Percentiles rank a stretch among this genome's conserved stretches.
Evolutionary conservation across 2,329 filamentous ascomycete species (phyloP).

Genomic region (Paramyrothecium roridum): DNA sequence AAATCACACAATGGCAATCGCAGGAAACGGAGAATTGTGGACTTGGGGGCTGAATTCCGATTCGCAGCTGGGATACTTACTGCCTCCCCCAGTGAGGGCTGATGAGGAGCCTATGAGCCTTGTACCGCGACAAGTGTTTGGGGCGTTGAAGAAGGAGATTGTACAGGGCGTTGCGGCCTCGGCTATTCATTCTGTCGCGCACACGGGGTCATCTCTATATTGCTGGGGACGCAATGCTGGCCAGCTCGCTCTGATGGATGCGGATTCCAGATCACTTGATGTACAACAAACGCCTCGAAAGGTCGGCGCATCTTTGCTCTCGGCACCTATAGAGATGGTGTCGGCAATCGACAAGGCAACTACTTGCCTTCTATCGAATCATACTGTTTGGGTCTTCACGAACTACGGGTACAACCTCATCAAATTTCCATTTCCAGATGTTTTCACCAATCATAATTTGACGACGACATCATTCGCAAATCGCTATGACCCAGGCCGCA

Average conservation of each 20-base stretch:
- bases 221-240: constrained; percentile 96
- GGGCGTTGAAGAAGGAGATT: constrained; percentile 80
- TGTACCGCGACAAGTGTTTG: constrained; percentile 84
- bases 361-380: constrained; percentile 77
- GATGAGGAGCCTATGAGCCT: constrained; percentile 84
- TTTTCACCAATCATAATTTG: constrained; percentile 67
- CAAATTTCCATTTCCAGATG: constrained; percentile 71
- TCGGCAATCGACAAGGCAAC: constrained; percentile 91
- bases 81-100: constrained; percentile 62
- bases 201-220: constrained; percentile 77
- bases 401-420: constrained; percentile 95
- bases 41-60: constrained; percentile 90
- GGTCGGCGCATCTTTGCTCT: constrained; percentile 75
- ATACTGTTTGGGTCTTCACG: constrained; percentile 89
- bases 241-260: constrained; percentile 90
- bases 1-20: constrained; percentile 85
- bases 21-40: constrained; percentile 84
- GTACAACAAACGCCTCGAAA: constrained; percentile 79
- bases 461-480: constrained; percentile 51
- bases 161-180: constrained; percentile 85
- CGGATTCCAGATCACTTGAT: constrained; percentile 87
- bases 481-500: constrained; percentile 61
- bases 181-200: constrained; percentile 84
- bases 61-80: constrained; percentile 80
- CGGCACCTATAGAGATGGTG: constrained; percentile 69